Conservation (phyloP, 148 eudicot species). For the Persicaria tinctoria region DNA sequence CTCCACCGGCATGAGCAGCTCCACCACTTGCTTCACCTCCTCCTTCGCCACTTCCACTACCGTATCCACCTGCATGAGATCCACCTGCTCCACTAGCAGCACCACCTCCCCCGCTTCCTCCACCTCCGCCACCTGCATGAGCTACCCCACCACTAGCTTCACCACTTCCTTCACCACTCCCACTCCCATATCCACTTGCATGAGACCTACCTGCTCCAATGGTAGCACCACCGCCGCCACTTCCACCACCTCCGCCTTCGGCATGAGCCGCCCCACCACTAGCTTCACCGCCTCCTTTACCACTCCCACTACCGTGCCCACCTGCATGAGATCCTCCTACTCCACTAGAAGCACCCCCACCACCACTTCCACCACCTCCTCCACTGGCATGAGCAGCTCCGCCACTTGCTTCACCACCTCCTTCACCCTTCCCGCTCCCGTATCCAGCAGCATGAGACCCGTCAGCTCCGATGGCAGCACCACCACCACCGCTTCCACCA, state of each 20-base stretch:
- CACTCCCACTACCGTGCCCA: conserved; percentile 3
- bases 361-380: conserved; percentile 27
- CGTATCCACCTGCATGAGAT: conserved; percentile 9
- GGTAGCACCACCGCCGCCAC: not conserved
- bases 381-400: conserved; percentile 24
- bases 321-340: conserved; percentile 22
- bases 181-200: conserved; percentile 5
- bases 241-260: conserved; percentile 13
- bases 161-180: not conserved
- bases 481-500: not conserved
- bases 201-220: not conserved
- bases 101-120: conserved; percentile 16
- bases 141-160: conserved; percentile 3
- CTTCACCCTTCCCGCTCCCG: not conserved
- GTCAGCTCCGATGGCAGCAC: not conserved
- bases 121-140: conserved; percentile 10
- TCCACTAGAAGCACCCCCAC: conserved; percentile 29
- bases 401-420: conserved; percentile 14
- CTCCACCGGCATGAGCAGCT: conserved; percentile 13
- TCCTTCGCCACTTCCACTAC: conserved; percentile 13
- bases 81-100: conserved; percentile 4
- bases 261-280: not conserved
- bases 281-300: not conserved
- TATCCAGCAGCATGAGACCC: not conserved
- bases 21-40: conserved; percentile 19